Percentiles rank a stretch among this genome's conserved stretches.
Conservation (phyloP, 257 asterid genomes). For the Perilla frutescens region DNA sequence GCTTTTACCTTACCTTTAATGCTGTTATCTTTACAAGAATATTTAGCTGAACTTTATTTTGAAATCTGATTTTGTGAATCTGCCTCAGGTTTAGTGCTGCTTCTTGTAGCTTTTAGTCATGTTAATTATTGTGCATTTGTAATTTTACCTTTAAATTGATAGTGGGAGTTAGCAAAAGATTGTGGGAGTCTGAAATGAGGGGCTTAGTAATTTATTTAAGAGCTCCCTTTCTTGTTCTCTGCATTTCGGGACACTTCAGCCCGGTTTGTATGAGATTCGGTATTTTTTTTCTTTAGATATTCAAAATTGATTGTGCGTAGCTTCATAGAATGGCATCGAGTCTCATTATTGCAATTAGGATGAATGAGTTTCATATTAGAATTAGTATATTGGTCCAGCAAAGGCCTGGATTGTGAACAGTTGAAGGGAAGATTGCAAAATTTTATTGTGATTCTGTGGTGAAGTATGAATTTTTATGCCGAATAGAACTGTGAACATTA, state of each 20-base stretch:
- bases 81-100: constrained; percentile 6
- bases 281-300: background rate
- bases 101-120: background rate
- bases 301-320: background rate
- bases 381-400: background rate
- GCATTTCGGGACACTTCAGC: background rate
- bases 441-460: background rate
- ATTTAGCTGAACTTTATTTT: background rate
- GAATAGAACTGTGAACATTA: background rate
- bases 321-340: background rate
- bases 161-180: background rate
- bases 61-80: constrained; percentile 1
- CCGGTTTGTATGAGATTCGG: background rate
- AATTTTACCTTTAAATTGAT: background rate
- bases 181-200: background rate
- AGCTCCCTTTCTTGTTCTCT: background rate
- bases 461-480: constrained; percentile 1
- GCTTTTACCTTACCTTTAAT: constrained; percentile 1
- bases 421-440: background rate
- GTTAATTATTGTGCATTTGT: background rate
- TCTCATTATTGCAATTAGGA: background rate
- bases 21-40: constrained; percentile 5
- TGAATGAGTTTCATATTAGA: background rate
- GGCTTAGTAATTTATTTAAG: background rate
- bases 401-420: background rate